Conservation (phyloP, 73 alveolate genomes). For the Durusdinium trenchii region DNA sequence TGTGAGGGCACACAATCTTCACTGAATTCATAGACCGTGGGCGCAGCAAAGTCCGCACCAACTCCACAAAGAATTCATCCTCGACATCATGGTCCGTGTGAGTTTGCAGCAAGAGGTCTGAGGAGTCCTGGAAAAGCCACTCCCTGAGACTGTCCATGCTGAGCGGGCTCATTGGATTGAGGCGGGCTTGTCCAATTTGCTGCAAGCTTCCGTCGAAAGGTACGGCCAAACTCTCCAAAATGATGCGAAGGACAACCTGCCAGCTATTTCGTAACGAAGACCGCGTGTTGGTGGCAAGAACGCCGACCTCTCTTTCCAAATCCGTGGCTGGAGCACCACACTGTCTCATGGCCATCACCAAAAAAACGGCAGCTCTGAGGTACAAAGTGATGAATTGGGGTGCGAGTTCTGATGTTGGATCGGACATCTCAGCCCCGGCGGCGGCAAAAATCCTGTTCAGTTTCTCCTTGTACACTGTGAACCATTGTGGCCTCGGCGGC, state of each 20-base stretch:
- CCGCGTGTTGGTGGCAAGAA: background rate
- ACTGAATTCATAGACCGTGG: background rate
- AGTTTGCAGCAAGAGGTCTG: background rate
- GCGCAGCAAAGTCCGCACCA: background rate
- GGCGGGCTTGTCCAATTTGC: no score
- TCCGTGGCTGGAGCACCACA: background rate
- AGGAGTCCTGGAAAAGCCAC: background rate
- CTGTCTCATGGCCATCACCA: background rate
- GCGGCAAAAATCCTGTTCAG: background rate
- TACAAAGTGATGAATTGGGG: background rate
- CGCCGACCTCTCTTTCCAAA: background rate
- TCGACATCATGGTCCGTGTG: background rate
- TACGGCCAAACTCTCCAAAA: background rate
- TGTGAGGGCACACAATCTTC: background rate
- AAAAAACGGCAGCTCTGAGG: background rate
- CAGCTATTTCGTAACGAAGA: background rate
- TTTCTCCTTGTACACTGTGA: background rate
- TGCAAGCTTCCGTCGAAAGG: background rate
- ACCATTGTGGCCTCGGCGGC: constrained; percentile 25
- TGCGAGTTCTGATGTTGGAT: background rate
- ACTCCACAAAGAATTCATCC: background rate
- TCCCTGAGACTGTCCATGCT: background rate
- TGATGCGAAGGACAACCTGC: background rate
- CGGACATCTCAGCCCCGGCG: background rate
- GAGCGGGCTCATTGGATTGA: background rate